A percentile compares a stretch with the other conserved stretches of the same genome.
These are phyloP conservation scores for Terfezia claveryi DNA, from an alignment of 495 filamentous ascomycete genomes.

Conservation along the genomic window DNA sequence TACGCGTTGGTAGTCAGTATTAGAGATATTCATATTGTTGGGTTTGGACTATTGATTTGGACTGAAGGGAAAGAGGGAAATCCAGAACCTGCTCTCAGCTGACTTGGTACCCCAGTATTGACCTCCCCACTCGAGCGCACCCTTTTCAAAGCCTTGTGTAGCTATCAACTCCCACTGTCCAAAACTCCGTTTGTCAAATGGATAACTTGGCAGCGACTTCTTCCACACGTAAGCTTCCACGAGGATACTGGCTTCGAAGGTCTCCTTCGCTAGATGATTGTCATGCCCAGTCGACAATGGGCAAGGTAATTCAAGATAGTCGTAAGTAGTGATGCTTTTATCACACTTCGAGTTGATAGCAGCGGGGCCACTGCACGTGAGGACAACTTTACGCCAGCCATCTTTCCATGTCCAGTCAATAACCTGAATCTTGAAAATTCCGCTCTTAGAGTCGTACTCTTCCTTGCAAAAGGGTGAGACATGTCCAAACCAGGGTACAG, in stretches of 20 bases:
- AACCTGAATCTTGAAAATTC: slow-evolving; percentile 15
- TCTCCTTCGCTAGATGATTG: slow-evolving; percentile 23
- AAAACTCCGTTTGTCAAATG: no score
- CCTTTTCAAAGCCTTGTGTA: slow-evolving; percentile 19
- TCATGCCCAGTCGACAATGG: slow-evolving; percentile 24
- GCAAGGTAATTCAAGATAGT: slow-evolving; percentile 22
- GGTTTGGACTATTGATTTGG: no score
- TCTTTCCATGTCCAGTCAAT: slow-evolving; percentile 19
- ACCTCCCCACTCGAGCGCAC: slow-evolving; percentile 27
- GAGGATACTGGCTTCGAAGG: slow-evolving; percentile 21
- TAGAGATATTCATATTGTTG: no score
- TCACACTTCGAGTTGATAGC: background rate
- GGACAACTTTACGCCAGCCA: slow-evolving; percentile 20
- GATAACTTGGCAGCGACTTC: slow-evolving; percentile 1
- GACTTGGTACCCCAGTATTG: slow-evolving; percentile 18
- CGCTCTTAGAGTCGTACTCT: slow-evolving; percentile 17
- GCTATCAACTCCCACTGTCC: slow-evolving; percentile 19
- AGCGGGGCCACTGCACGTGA: slow-evolving; percentile 6
- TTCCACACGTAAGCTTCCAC: slow-evolving; percentile 20
- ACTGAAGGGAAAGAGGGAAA: no score
- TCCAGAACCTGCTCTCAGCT: no score
- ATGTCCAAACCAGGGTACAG: background rate
- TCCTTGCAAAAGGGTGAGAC: slow-evolving; percentile 20
- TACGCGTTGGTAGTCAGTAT: no score
- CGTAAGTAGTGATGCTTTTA: background rate